Evolutionary conservation across 257 asterid genomes (phyloP).

Genomic region (Ilex aquifolium): DNA sequence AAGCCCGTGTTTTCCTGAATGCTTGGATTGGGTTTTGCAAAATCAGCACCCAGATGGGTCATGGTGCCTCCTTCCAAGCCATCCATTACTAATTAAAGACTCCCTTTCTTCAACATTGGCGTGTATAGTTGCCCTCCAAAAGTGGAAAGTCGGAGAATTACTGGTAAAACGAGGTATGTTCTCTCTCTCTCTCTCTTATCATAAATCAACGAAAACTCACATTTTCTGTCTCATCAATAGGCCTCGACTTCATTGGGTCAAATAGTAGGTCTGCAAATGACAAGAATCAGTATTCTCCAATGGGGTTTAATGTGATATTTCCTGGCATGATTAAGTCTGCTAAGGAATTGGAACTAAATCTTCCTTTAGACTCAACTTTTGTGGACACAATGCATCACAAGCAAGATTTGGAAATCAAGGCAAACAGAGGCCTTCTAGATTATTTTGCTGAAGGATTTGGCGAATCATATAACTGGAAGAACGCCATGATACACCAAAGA

Average conservation of each 20-base stretch:
- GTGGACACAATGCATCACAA: slow-evolving; percentile 5
- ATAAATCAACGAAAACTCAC: background rate
- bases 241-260: slow-evolving; percentile 23
- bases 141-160: slow-evolving; percentile 22
- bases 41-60: slow-evolving; percentile 34
- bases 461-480: slow-evolving; percentile 49
- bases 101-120: slow-evolving; percentile 30
- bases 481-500: slow-evolving; percentile 58
- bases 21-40: slow-evolving; percentile 31
- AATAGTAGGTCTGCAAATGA: slow-evolving; percentile 13
- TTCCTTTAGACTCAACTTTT: slow-evolving; percentile 14
- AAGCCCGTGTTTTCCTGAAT: slow-evolving; percentile 15
- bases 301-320: slow-evolving; percentile 28
- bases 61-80: slow-evolving; percentile 24
- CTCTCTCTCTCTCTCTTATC: too few species aligned
- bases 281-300: slow-evolving; percentile 20
- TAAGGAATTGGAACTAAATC: slow-evolving; percentile 12
- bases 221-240: slow-evolving; percentile 6
- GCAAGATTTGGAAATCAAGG: slow-evolving; percentile 17
- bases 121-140: slow-evolving; percentile 24
- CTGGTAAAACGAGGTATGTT: slow-evolving; percentile 15
- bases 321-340: slow-evolving; percentile 26
- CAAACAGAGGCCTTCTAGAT: slow-evolving; percentile 47
- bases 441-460: slow-evolving; percentile 72
- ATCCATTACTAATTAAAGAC: slow-evolving; percentile 19